Conservation (phyloP, 768 basidiomycete genomes). For the Mycena sanguinolenta region DNA sequence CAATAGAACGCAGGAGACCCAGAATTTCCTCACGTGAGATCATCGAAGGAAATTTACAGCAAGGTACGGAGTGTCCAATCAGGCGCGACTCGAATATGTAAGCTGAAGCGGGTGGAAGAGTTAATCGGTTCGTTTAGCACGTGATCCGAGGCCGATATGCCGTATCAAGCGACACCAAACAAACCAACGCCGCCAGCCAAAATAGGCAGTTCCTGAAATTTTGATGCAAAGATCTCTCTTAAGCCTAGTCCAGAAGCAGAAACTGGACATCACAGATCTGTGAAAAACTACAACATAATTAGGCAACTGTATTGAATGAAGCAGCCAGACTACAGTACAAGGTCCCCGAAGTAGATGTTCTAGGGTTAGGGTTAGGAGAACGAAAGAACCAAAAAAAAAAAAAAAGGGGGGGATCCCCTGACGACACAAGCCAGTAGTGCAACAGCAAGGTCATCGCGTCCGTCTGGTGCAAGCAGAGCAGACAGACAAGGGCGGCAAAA, state of each 20-base stretch:
- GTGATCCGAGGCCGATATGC: no score
- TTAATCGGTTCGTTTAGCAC: neutral
- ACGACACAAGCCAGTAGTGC: slow-evolving; percentile 51
- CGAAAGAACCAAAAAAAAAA: slow-evolving; percentile 14
- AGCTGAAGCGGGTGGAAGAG: no score
- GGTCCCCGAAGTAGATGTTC: no score
- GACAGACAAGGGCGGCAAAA: slow-evolving; percentile 31
- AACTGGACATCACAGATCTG: no score
- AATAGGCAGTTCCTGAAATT: neutral
- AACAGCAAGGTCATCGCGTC: slow-evolving; percentile 44
- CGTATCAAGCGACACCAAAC: neutral
- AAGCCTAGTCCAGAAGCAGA: no score
- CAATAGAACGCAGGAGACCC: slow-evolving; percentile 12
- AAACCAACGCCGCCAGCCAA: neutral
- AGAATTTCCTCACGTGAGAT: slow-evolving; percentile 16
- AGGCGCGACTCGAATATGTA: no score
- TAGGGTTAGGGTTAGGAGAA: neutral
- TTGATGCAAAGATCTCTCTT: neutral
- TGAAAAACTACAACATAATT: no score
- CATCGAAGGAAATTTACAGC: no score
- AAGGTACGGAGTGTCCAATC: no score
- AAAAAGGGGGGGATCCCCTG: slow-evolving; percentile 46
- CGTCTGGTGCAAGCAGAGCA: slow-evolving; percentile 43
- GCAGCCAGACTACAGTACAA: no score
- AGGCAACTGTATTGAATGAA: no score